These are phyloP conservation scores for Anthoceros angustus DNA, from an alignment of 225 moss, liverwort and hornwort genomes.

Conservation along the genomic window DNA sequence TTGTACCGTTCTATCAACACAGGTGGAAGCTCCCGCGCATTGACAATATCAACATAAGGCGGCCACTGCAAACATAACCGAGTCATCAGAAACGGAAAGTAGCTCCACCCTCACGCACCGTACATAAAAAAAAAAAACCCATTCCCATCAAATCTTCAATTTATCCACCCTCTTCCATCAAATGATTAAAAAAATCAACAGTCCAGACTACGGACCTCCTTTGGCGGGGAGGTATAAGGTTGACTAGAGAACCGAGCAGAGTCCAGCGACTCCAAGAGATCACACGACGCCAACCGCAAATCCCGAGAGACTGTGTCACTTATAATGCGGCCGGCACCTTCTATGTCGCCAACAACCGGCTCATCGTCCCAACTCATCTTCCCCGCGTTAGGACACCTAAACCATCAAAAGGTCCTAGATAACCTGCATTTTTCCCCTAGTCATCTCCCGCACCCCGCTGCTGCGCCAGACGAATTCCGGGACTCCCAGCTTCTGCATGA, in stretches of 20 bases:
- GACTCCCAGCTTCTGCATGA: too few relatives aligned
- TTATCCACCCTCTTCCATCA: too few relatives aligned
- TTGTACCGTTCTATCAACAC: slow-evolving; percentile 94
- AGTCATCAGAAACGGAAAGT: too few relatives aligned
- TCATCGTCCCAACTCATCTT: slow-evolving; percentile 77
- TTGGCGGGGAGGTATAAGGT: slow-evolving; percentile 69
- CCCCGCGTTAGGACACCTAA: background rate
- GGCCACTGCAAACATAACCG: slow-evolving; percentile 56
- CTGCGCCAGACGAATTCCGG: too few relatives aligned
- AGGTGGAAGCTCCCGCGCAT: slow-evolving; percentile 84
- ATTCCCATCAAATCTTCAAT: too few relatives aligned
- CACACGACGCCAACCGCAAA: slow-evolving; percentile 63
- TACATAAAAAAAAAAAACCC: too few relatives aligned
- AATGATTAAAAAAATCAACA: too few relatives aligned
- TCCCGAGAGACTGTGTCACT: slow-evolving; percentile 77
- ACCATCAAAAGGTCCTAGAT: too few relatives aligned
- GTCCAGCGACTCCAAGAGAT: slow-evolving; percentile 75
- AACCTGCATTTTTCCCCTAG: too few relatives aligned
- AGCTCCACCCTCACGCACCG: too few relatives aligned
- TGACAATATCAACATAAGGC: slow-evolving; percentile 65
- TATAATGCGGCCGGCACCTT: slow-evolving; percentile 82
- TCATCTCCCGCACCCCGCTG: too few relatives aligned
- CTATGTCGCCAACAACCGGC: slow-evolving; percentile 75
- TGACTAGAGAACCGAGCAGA: slow-evolving; percentile 81
- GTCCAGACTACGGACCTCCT: slow-evolving; percentile 33